Conservation (phyloP, 805 yeast species). For the Kazachstania kunashirensis region DNA sequence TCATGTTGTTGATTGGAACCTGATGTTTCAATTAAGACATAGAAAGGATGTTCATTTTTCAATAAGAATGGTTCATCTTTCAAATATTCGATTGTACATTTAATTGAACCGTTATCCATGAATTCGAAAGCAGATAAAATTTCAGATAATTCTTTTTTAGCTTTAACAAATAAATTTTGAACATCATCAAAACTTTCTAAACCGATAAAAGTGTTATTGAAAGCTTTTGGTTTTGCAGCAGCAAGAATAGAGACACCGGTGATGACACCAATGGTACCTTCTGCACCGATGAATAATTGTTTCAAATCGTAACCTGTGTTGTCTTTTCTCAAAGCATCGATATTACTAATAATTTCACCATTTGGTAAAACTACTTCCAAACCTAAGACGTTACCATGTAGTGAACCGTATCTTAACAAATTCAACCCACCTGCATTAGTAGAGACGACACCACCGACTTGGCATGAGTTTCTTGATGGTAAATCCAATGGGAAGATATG, state of each 20-base stretch:
- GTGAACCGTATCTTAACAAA: conserved; percentile 75
- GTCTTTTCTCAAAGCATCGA: conserved; percentile 86
- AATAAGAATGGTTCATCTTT: conserved; percentile 57
- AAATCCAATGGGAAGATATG: conserved; percentile 87
- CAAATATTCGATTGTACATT: conserved; percentile 49
- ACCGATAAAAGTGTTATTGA: conserved; percentile 83
- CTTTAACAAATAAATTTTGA: conserved; percentile 67
- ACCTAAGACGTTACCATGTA: conserved; percentile 88
- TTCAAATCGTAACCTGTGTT: conserved; percentile 92
- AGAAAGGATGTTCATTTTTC: conserved; percentile 75
- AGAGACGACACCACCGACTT: conserved; percentile 89
- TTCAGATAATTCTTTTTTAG: conserved; percentile 71
- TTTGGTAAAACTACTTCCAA: conserved; percentile 84
- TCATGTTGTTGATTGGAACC: conserved; percentile 93
- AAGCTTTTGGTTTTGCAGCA: conserved; percentile 77
- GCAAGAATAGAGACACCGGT: conserved; percentile 85
- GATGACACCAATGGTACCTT: conserved; percentile 83
- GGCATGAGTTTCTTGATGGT: conserved; percentile 96
- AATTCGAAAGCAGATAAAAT: conserved; percentile 88
- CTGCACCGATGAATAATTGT: conserved; percentile 88
- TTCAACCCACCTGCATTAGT: conserved; percentile 95
- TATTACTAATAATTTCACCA: conserved; percentile 70
- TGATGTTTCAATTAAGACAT: conserved; percentile 83
- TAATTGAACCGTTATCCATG: conserved; percentile 71
- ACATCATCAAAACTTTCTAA: conserved; percentile 79